Base-by-base conservation (phyloP, 225 moss, liverwort and hornwort genomes). In the Straminergon stramineum region DNA sequence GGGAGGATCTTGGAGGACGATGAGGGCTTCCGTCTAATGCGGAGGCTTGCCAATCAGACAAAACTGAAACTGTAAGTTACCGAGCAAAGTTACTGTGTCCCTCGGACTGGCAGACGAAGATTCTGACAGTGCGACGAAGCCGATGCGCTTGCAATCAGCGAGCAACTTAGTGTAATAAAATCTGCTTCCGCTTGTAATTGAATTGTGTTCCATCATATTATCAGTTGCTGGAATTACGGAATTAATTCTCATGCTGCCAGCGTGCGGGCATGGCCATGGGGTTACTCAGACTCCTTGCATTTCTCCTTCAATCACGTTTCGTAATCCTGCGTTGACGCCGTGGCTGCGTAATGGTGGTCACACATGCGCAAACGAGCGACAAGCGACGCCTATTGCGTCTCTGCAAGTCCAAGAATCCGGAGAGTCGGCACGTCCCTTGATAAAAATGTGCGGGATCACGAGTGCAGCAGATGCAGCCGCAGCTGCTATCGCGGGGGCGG, bases 361-460 rank as follows among this genome's bases (percentile, higher is more conserved):
- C 70, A 58, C 31, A 39, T 41, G 23, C 17, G 55, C 83, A 16
- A 61, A 37, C 39, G 88, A 88, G 15, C 31, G 89, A 43, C 70
- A 48, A 30, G 78, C 71, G 32, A 70, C 68, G 17, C 65, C 86
- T 32, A 34, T 41, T 58, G 86, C 78, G 64, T 85, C 84, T 10
- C 37, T 92, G 75, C 91, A 75, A 89, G 51, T 79, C 43, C 82
- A 85, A 64, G 75, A 82, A 71, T 64, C 58, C 43, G 79, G 53
- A 26, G 87, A 58, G 34, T 30, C 31, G 75, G 30, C 31, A 32
- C 27, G 7, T 10, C 89, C 84, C 14, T 70, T 94, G 88, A 96
- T 97, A 84, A 98, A 97, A 85, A 97, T 98, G 95, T 96, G 98
- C 52, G 97, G 97, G 55, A 94, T 97, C 60, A 95, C 97, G 17